These are phyloP conservation scores for Aspergillus sp. DNA, from an alignment of 2,329 filamentous ascomycete genomes.

Conservation along the genomic window DNA sequence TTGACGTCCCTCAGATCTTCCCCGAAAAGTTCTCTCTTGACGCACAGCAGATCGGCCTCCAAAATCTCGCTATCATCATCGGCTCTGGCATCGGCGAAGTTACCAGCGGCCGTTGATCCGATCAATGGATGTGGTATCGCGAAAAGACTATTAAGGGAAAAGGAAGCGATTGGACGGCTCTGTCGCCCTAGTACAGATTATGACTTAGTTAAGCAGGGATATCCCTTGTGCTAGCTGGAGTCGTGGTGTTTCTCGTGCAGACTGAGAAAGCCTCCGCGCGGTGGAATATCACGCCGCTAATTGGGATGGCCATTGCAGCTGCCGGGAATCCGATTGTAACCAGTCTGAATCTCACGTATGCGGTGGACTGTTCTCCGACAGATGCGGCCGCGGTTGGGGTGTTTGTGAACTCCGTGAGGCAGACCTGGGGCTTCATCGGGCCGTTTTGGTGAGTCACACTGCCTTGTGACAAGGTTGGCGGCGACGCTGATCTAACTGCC, in stretches of 20 bases:
- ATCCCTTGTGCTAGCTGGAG: conserved; percentile 56
- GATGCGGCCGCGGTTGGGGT: conserved; percentile 64
- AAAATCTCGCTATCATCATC: conserved; percentile 62
- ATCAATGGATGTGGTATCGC: conserved; percentile 59
- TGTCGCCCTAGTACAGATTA: too few species aligned
- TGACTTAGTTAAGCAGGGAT: conserved; percentile 45
- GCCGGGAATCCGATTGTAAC: conserved; percentile 67
- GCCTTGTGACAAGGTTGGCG: not conserved
- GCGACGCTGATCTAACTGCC: conserved; percentile 15
- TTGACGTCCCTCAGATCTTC: conserved; percentile 65
- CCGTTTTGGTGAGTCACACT: conserved; percentile 39
- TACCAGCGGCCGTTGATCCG: conserved; percentile 61
- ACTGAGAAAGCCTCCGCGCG: conserved; percentile 52
- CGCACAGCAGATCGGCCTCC: conserved; percentile 62
- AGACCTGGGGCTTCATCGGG: conserved; percentile 42
- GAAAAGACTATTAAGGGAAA: conserved; percentile 36
- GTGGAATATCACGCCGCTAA: conserved; percentile 62
- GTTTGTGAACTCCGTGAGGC: conserved; percentile 62
- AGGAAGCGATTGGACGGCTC: conserved; percentile 11
- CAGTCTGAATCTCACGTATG: conserved; percentile 63
- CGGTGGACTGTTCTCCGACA: conserved; percentile 61
- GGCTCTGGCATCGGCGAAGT: conserved; percentile 65
- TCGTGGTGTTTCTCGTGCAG: conserved; percentile 62
- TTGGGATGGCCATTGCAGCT: conserved; percentile 58
- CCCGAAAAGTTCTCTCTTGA: conserved; percentile 61